These are phyloP conservation scores for Neostapfia colusana DNA, from an alignment of 176 grass and related monocot species.

Conservation along the genomic window DNA sequence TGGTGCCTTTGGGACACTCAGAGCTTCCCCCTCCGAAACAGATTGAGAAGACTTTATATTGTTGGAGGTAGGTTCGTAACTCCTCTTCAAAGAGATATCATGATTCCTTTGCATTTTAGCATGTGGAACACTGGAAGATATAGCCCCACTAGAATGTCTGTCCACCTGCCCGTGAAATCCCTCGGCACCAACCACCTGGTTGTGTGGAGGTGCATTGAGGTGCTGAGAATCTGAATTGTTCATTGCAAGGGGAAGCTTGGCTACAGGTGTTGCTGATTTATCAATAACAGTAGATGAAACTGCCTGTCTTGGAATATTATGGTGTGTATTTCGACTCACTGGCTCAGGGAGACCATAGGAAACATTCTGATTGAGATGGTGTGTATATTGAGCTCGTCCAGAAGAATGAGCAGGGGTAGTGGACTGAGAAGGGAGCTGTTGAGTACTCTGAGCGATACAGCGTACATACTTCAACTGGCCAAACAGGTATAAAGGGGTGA, in stretches of 20 bases:
- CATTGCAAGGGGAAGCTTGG: constrained; percentile 20
- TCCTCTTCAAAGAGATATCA: constrained; percentile 43
- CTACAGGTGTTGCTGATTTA: constrained; percentile 21
- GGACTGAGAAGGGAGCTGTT: constrained; percentile 43
- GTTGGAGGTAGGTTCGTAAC: constrained; percentile 40
- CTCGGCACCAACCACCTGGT: constrained; percentile 47
- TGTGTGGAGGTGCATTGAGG: constrained; percentile 36
- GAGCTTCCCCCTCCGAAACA: constrained; percentile 45
- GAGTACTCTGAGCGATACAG: constrained; percentile 49
- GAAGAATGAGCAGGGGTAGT: constrained; percentile 43
- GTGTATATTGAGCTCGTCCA: constrained; percentile 41
- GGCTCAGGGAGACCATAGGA: constrained; percentile 46
- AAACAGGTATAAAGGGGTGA: constrained; percentile 81
- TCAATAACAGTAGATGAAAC: constrained; percentile 36
- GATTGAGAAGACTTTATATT: constrained; percentile 56
- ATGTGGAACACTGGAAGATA: constrained; percentile 25
- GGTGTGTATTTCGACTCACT: constrained; percentile 31
- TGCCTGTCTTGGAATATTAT: constrained; percentile 42
- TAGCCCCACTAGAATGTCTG: constrained; percentile 11
- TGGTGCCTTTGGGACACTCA: constrained; percentile 44
- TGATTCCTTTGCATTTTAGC: constrained; percentile 41
- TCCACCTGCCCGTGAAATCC: constrained; percentile 38
- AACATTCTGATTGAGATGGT: constrained; percentile 53
- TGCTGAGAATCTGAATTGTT: constrained; percentile 41
- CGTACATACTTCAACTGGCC: constrained; percentile 83